Base-by-base conservation (phyloP, 352 stramenopile genomes). In the Vaucheria bursata region DNA sequence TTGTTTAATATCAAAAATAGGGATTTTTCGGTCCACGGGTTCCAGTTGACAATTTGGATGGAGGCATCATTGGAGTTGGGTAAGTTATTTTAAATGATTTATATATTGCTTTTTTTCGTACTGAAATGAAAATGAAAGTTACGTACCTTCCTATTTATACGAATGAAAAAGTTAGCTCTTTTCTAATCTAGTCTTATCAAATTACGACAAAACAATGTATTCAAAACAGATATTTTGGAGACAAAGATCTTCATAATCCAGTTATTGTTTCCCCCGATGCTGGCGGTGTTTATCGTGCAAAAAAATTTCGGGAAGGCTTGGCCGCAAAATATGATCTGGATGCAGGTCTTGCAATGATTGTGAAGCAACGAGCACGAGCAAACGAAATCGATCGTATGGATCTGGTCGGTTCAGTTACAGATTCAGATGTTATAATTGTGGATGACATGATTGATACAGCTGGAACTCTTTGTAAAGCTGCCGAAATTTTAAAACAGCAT, bases 361-460 rank as follows among this genome's bases (percentile, higher is more conserved):
- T 99, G 87, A 99, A 99, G 88, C 96, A 99, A 90, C 92, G 96
- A 81, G 91, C 97, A 75, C 96, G 95, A 36, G 78, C 78, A n/a
- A 83, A 83, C 71, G 78, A 83, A 74, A 97, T 99, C 66, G 95
- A 98, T 85, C 88, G 90, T 74, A 99, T 99, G 96, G 96, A 99
- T 86, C 88, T 99, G 6, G 96, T 99, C 37, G 96, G 96, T 49
- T 96, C 96, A 77, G 96, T 99, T 29, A 91, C 96, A 71, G 96
- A 96, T 82, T 98, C 92, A 67, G 96, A 99, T 88, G 98, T 94
- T 80, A 98, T 85, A 34, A 98, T 99, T 78, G 96, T 99, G 18
- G 96, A 99, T 85, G 96, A 99, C 87, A 99, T 99, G 96, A 99
- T 99, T 83, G 96, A 99, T 87, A 99, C 96, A 50, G 96, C 96